Evolutionary conservation across 2,329 filamentous ascomycete genomes (phyloP).

Genomic region (Diaporthe citri): DNA sequence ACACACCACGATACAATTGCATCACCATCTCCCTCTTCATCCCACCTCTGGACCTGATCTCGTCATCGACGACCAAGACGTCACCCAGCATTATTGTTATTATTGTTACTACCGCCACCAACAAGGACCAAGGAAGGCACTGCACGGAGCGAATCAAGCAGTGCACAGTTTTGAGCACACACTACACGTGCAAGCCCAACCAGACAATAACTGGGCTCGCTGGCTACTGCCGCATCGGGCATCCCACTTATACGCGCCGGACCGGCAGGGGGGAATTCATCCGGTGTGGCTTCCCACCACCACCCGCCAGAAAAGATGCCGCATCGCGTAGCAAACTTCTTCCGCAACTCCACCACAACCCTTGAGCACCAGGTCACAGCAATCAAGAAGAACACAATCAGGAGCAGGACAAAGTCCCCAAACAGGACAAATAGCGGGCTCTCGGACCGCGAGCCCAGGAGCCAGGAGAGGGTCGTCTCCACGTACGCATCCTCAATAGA

Average conservation of each 20-base stretch:
- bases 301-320: constrained; percentile 58
- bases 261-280: neutral
- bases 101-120: neutral
- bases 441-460: constrained; percentile 44
- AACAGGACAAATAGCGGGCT: constrained; percentile 42
- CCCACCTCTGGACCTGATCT: neutral
- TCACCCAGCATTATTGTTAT: neutral
- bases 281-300: constrained; percentile 23
- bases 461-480: constrained; percentile 51
- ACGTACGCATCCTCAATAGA: constrained; percentile 52
- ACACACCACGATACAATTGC: neutral
- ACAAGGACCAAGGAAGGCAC: neutral
- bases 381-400: constrained; percentile 57
- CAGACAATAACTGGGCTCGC: constrained; percentile 15
- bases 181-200: neutral
- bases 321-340: constrained; percentile 69
- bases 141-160: constrained; percentile 19
- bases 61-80: constrained; percentile 1
- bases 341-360: constrained; percentile 63
- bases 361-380: constrained; percentile 62
- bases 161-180: neutral
- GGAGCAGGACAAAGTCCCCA: constrained; percentile 50
- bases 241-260: constrained; percentile 20
- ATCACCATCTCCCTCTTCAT: neutral
- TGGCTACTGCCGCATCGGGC: constrained; percentile 19